phyloP scores from a whole-genome alignment of 306 rosid genomes.

The Casuarina equisetifolia region DNA sequence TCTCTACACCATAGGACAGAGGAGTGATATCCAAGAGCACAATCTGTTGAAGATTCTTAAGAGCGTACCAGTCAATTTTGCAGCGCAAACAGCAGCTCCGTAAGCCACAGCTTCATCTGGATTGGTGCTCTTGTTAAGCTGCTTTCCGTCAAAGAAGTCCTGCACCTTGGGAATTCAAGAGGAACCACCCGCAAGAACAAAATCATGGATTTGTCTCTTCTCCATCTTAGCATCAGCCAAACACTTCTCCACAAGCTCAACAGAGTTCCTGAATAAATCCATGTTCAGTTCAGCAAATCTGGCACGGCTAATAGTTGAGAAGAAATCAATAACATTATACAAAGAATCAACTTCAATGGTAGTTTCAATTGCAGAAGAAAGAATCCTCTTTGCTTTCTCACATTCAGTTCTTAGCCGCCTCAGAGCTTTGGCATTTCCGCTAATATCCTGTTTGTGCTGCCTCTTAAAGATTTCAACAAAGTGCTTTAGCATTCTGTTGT shows the following conservation, averaged over 20 bases:
- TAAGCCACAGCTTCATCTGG: conserved; percentile 28
- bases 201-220: conserved; percentile 13
- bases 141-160: conserved; percentile 29
- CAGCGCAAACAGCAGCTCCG: conserved; percentile 12
- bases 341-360: conserved; percentile 7
- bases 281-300: conserved; percentile 23
- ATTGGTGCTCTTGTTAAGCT: conserved; percentile 25
- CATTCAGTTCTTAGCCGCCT: conserved; percentile 2
- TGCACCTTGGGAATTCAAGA: conserved; percentile 24
- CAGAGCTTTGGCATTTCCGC: not conserved
- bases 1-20: conserved; percentile 11
- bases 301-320: conserved; percentile 18
- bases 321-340: conserved; percentile 21
- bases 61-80: conserved; percentile 14
- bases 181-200: conserved; percentile 26
- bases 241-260: conserved; percentile 23
- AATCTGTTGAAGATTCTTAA: conserved; percentile 12
- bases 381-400: conserved; percentile 22
- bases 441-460: conserved; percentile 20
- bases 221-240: conserved; percentile 25
- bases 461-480: conserved; percentile 23
- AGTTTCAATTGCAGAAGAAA: not conserved
- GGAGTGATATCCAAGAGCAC: conserved; percentile 21
- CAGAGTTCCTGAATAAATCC: conserved; percentile 24
- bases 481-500: conserved; percentile 25